Conservation (phyloP, 192 early-diverging fungal species). For the Pecoramyces ruminantium region DNA sequence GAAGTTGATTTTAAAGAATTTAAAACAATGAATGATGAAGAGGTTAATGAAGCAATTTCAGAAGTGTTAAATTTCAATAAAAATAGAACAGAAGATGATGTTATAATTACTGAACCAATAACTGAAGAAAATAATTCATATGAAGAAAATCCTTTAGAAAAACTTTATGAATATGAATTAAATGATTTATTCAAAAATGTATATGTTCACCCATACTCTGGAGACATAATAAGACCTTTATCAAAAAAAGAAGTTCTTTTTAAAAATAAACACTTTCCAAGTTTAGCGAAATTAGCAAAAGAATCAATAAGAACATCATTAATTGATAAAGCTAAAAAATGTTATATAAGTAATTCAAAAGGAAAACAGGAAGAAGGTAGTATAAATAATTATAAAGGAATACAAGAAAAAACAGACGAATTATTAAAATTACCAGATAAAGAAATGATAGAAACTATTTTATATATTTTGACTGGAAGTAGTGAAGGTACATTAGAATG, state of each 20-base stretch:
- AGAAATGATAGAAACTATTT: background rate
- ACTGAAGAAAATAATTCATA: background rate
- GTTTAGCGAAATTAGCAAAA: background rate
- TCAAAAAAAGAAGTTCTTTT: background rate
- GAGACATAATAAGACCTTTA: background rate
- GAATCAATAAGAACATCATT: background rate
- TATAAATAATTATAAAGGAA: background rate
- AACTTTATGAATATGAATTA: background rate
- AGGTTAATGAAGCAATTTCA: background rate
- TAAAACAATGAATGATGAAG: background rate
- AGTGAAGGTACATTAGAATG: background rate
- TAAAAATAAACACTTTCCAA: background rate
- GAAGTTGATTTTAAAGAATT: background rate
- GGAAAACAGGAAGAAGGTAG: background rate
- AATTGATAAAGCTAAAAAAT: background rate
- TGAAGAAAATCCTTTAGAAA: background rate
- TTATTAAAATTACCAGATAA: background rate
- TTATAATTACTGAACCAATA: background rate
- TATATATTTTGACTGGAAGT: background rate
- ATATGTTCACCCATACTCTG: background rate
- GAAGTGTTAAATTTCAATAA: background rate
- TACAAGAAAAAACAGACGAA: background rate
- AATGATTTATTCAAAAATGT: background rate
- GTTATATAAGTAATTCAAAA: background rate
- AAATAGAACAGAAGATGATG: background rate